A percentile compares a stretch with the other conserved stretches of the same genome.
phyloP scores from a whole-genome alignment of 2,329 filamentous ascomycete genomes.

The Pseudogymnoascus sp. region DNA sequence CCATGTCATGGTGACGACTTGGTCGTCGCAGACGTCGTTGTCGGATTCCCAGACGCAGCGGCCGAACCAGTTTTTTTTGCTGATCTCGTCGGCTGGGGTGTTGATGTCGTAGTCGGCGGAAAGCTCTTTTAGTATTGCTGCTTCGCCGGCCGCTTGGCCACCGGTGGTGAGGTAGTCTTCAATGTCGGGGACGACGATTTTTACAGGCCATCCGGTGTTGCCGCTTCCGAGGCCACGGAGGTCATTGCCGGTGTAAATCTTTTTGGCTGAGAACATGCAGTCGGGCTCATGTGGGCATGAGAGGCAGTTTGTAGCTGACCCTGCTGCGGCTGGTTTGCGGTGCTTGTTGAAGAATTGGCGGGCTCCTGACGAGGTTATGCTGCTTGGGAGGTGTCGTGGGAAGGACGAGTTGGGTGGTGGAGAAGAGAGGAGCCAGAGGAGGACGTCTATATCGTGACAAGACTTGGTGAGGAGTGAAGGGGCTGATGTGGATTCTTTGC shows the following conservation, averaged over 20 bases:
- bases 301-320: conserved; percentile 77
- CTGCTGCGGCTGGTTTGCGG: conserved; percentile 71
- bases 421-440: conserved; percentile 85
- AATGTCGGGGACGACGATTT: conserved; percentile 86
- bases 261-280: conserved; percentile 81
- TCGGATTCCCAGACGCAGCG: conserved; percentile 92
- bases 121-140: conserved; percentile 34
- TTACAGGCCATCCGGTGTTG: conserved; percentile 73
- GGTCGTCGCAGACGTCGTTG: conserved; percentile 91
- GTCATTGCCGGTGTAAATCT: conserved; percentile 68
- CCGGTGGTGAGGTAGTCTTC: conserved; percentile 58
- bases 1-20: conserved; percentile 83
- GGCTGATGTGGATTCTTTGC: conserved; percentile 68
- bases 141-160: conserved; percentile 44
- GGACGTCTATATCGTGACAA: conserved; percentile 90
- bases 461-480: conserved; percentile 88
- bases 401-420: conserved; percentile 33
- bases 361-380: conserved; percentile 68
- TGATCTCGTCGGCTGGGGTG: conserved; percentile 43
- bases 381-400: conserved; percentile 65
- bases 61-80: conserved; percentile 69
- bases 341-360: conserved; percentile 71
- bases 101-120: conserved; percentile 48
- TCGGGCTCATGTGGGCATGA: conserved; percentile 66
- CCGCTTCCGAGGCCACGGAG: conserved; percentile 55